Percentiles rank a stretch among this genome's conserved stretches.
Conservation (phyloP, 805 yeast genomes). For the Grigorovia jiainica region DNA sequence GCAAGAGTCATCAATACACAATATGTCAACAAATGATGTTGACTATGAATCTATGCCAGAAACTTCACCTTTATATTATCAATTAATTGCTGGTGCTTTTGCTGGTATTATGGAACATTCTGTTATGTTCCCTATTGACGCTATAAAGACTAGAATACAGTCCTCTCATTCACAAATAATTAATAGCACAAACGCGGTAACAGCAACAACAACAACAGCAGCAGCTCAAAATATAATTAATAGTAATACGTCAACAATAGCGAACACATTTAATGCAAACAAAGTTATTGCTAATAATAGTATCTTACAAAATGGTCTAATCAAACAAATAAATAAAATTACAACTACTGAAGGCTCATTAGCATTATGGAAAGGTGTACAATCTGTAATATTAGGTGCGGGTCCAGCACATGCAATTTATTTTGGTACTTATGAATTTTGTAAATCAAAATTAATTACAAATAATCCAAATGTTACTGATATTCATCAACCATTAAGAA, state of each 20-base stretch:
- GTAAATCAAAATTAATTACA: slow-evolving; percentile 33
- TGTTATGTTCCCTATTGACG: slow-evolving; percentile 94
- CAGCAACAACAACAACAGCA: no score
- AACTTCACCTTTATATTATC: slow-evolving; percentile 72
- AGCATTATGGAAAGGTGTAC: slow-evolving; percentile 90
- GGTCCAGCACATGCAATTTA: slow-evolving; percentile 99
- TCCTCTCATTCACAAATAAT: slow-evolving; percentile 24
- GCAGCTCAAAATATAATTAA: no score
- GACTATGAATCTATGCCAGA: slow-evolving; percentile 92
- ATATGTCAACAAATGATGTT: slow-evolving; percentile 32
- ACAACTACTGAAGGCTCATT: slow-evolving; percentile 79
- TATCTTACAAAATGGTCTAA: slow-evolving; percentile 35
- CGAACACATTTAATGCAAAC: no score
- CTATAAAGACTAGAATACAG: slow-evolving; percentile 93
- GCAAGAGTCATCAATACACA: slow-evolving; percentile 4
- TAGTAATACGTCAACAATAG: no score
- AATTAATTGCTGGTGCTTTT: slow-evolving; percentile 94
- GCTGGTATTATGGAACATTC: slow-evolving; percentile 99
- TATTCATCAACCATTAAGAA: slow-evolving; percentile 64
- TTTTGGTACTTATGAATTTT: slow-evolving; percentile 82
- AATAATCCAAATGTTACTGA: slow-evolving; percentile 22
- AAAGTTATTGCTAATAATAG: no score
- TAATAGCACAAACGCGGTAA: background rate
- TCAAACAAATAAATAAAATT: slow-evolving; percentile 65
- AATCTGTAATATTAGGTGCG: slow-evolving; percentile 88